Percentiles rank a stretch among this genome's conserved stretches.
phyloP scores from a whole-genome alignment of 352 stramenopile species.

The Pilasporangium apinafurcum region DNA sequence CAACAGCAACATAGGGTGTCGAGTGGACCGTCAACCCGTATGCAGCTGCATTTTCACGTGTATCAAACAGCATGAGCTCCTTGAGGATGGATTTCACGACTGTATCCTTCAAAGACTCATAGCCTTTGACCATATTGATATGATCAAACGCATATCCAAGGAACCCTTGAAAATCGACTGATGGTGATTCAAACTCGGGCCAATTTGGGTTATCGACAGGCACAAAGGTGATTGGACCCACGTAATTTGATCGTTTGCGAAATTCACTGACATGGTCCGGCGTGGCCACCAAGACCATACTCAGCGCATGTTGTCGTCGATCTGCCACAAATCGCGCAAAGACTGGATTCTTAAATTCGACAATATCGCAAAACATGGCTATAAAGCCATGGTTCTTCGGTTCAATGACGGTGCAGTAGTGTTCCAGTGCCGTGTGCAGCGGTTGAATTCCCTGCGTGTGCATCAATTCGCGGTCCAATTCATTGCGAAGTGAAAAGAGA shows the following conservation, averaged over 20 bases:
- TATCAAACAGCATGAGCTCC: conserved; percentile 72
- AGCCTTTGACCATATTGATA: conserved; percentile 43
- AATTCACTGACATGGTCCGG: conserved; percentile 58
- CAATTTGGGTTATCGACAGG: conserved; percentile 65
- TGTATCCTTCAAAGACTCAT: conserved; percentile 50
- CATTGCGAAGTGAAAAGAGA: conserved; percentile 31
- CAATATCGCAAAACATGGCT: conserved; percentile 73
- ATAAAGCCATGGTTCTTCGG: conserved; percentile 51
- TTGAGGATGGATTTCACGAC: conserved; percentile 73
- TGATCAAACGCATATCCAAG: conserved; percentile 74
- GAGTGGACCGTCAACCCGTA: conserved; percentile 34
- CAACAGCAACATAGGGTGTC: conserved; percentile 31
- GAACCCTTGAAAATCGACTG: conserved; percentile 35
- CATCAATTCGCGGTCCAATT: conserved; percentile 35
- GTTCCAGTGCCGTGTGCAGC: conserved; percentile 34
- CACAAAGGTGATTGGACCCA: conserved; percentile 59
- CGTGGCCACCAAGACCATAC: conserved; percentile 54
- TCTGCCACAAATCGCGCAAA: conserved; percentile 51
- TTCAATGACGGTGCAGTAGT: conserved; percentile 39
- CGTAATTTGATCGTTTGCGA: conserved; percentile 35
- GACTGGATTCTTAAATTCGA: conserved; percentile 50
- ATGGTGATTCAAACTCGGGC: conserved; percentile 41
- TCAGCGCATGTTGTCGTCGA: conserved; percentile 49
- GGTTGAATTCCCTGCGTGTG: conserved; percentile 33
- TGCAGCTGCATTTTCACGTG: conserved; percentile 27